phyloP scores from a whole-genome alignment of 495 filamentous ascomycete genomes.

The Penicillium canescens region DNA sequence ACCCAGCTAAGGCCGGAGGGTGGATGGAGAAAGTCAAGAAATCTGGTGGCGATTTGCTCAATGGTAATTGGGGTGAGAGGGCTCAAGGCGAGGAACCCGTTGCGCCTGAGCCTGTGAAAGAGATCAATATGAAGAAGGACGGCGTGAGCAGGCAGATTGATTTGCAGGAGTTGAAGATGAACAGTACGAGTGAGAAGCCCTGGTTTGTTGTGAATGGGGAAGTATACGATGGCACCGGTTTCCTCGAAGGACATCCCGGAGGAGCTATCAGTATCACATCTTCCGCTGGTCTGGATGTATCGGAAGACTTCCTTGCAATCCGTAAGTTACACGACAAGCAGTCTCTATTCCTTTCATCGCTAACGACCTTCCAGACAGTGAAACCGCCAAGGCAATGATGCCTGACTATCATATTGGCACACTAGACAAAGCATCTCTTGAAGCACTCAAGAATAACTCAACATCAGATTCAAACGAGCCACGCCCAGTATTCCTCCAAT shows the following conservation, averaged over 20 bases:
- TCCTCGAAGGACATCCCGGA: slow-evolving; percentile 85
- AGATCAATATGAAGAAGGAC: slow-evolving; percentile 81
- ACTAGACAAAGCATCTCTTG: slow-evolving; percentile 59
- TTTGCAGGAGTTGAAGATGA: slow-evolving; percentile 70
- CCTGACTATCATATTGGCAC: slow-evolving; percentile 83
- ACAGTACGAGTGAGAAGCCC: slow-evolving; percentile 65
- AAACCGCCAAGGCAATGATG: slow-evolving; percentile 95
- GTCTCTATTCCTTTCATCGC: background rate
- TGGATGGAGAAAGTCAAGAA: slow-evolving; percentile 98
- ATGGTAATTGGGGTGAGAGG: slow-evolving; percentile 86
- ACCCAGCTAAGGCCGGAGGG: slow-evolving; percentile 78
- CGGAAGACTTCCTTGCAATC: slow-evolving; percentile 93
- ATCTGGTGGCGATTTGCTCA: slow-evolving; percentile 75
- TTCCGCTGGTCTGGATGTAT: slow-evolving; percentile 81
- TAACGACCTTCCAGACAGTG: slow-evolving; percentile 61
- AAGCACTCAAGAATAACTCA: slow-evolving; percentile 43
- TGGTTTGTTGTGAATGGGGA: slow-evolving; percentile 95
- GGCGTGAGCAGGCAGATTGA: slow-evolving; percentile 62
- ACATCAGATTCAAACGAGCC: slow-evolving; percentile 33
- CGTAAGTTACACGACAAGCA: slow-evolving; percentile 55
- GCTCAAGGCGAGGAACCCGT: slow-evolving; percentile 56
- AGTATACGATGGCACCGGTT: slow-evolving; percentile 86
- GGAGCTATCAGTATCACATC: slow-evolving; percentile 85
- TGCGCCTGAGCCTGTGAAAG: slow-evolving; percentile 48
- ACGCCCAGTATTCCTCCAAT: slow-evolving; percentile 66